Percentiles rank a stretch among this genome's conserved stretches.
These are phyloP conservation scores for Grosmannia clavigera DNA, from an alignment of 2,329 filamentous ascomycete species.

Conservation along the genomic window DNA sequence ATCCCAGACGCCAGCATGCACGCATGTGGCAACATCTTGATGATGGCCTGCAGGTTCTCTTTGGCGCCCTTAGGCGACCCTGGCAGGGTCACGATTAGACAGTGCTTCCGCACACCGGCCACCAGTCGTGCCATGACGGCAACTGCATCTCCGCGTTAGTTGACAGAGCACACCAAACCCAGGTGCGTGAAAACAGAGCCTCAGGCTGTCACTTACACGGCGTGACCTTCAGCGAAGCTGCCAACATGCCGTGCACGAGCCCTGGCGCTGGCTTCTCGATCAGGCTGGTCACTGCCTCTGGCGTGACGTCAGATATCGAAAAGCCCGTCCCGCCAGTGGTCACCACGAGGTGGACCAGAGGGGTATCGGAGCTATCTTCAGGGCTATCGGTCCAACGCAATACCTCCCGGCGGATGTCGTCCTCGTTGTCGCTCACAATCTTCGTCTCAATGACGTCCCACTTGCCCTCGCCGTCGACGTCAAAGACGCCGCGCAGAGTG, in stretches of 20 bases:
- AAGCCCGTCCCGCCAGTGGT: conserved; percentile 94
- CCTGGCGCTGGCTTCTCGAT: conserved; percentile 80
- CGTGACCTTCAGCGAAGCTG: conserved; percentile 71
- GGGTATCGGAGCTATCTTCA: conserved; percentile 19
- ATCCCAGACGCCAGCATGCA: conserved; percentile 77
- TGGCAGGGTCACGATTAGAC: conserved; percentile 77
- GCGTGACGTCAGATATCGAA: conserved; percentile 70
- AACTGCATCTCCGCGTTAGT: conserved; percentile 38
- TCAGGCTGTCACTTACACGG: conserved; percentile 52
- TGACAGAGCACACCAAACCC: not conserved
- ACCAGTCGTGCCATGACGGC: conserved; percentile 94
- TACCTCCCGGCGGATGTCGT: conserved; percentile 64
- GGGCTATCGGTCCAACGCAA: conserved; percentile 55
- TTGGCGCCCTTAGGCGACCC: conserved; percentile 91
- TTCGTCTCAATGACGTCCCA: conserved; percentile 59
- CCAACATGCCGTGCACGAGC: conserved; percentile 88
- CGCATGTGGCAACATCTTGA: conserved; percentile 91
- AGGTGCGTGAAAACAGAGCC: not conserved
- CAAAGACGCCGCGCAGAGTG: conserved; percentile 57
- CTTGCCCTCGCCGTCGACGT: conserved; percentile 49
- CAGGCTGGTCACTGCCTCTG: conserved; percentile 74
- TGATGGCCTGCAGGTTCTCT: conserved; percentile 79
- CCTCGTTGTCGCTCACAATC: conserved; percentile 68
- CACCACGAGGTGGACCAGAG: conserved; percentile 57
- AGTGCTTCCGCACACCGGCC: conserved; percentile 71